phyloP scores from a whole-genome alignment of 2,329 filamentous ascomycete genomes.

The Aschersonia sp. region DNA sequence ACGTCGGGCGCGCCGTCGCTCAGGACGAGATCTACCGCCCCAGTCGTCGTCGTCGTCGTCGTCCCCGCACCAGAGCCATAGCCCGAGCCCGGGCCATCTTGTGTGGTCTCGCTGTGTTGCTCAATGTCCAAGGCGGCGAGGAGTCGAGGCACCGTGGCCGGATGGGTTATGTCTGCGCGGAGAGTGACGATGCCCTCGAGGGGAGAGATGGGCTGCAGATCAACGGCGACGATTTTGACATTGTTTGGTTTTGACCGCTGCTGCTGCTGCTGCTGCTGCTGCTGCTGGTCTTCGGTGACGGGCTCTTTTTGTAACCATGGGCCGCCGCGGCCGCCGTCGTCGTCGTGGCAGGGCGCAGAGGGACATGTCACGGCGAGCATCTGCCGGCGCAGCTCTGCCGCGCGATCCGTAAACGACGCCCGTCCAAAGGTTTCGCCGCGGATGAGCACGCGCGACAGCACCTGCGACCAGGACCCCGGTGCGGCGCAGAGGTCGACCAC shows the following conservation, averaged over 20 bases:
- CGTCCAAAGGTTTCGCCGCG: constrained; percentile 85
- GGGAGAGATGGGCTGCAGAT: constrained; percentile 89
- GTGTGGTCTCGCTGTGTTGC: constrained; percentile 24
- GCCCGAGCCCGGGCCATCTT: no score
- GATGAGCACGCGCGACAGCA: constrained; percentile 83
- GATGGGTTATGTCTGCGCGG: constrained; percentile 93
- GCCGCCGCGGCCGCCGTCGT: no score
- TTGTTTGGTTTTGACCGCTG: constrained; percentile 24
- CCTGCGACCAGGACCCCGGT: constrained; percentile 94
- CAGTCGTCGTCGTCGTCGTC: constrained; percentile 20
- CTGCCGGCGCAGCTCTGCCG: constrained; percentile 48
- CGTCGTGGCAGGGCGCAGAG: constrained; percentile 5
- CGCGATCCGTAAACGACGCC: constrained; percentile 73
- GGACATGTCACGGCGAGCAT: constrained; percentile 37
- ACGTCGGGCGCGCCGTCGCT: constrained; percentile 95
- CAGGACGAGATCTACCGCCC: constrained; percentile 83
- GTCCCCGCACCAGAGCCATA: no score
- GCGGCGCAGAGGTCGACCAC: constrained; percentile 95
- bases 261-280: neutral
- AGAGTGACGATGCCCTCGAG: constrained; percentile 85
- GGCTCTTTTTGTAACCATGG: no score
- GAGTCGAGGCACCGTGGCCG: constrained; percentile 81
- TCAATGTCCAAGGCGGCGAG: constrained; percentile 70
- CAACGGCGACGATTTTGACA: constrained; percentile 90
- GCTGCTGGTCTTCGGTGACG: neutral